Conservation (phyloP, 176 grass and related monocot genomes). For the Otatea glauca region DNA sequence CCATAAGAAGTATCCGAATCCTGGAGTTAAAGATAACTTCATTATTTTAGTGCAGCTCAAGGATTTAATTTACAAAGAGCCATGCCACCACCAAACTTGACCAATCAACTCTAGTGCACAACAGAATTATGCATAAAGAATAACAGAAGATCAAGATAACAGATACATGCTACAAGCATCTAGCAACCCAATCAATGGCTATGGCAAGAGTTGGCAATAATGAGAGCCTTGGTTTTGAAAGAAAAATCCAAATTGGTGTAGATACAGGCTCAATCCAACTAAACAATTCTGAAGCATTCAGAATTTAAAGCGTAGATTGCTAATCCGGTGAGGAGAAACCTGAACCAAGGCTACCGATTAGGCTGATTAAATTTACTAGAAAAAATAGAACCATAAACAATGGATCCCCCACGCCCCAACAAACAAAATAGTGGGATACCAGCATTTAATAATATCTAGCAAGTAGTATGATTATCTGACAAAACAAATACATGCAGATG, state of each 20-base stretch:
- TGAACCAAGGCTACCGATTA: background rate
- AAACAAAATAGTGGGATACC: slow-evolving; percentile 11
- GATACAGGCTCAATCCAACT: background rate
- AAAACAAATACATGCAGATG: background rate
- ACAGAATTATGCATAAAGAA: background rate
- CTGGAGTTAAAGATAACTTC: background rate
- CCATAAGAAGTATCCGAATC: background rate
- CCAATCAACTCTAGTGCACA: background rate
- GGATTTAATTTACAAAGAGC: slow-evolving; percentile 21
- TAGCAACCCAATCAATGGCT: background rate
- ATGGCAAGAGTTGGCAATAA: background rate
- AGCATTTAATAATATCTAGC: background rate
- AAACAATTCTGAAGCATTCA: background rate
- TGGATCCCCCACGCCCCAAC: background rate
- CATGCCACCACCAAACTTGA: slow-evolving; percentile 15
- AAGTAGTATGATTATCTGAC: background rate
- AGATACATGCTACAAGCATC: slow-evolving; percentile 14
- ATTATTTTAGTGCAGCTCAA: background rate
- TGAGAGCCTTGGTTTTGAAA: background rate
- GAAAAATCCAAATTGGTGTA: background rate
- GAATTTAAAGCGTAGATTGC: slow-evolving; percentile 13
- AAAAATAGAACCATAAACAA: slow-evolving; percentile 5
- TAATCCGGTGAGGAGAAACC: background rate
- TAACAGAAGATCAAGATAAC: background rate
- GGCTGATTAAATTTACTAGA: slow-evolving; percentile 19